These are phyloP conservation scores for Paratrimastix pyriformis DNA, from an alignment of 78 protist genomes.

Conservation along the genomic window DNA sequence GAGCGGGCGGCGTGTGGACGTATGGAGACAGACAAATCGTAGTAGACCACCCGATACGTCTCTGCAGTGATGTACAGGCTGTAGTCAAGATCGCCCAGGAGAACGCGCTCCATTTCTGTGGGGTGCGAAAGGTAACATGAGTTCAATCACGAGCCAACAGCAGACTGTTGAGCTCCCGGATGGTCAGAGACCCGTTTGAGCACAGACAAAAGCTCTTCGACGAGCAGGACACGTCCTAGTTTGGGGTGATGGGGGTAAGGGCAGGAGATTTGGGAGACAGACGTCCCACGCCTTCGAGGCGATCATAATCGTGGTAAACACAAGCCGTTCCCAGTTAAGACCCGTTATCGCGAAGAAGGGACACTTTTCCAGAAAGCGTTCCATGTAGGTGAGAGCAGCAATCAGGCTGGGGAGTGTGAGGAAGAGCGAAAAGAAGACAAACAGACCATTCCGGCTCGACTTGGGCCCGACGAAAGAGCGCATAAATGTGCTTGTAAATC, in stretches of 20 bases:
- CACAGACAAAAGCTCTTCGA: background rate
- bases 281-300: slow-evolving; percentile 16
- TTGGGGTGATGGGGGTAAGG: no score
- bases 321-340: slow-evolving; percentile 9
- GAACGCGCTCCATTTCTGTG: slow-evolving; percentile 9
- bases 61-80: slow-evolving; percentile 1
- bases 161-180: background rate
- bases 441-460: slow-evolving; percentile 10
- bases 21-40: no score
- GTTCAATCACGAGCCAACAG: no score
- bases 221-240: slow-evolving; percentile 16
- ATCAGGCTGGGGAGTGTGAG: no score
- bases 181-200: background rate
- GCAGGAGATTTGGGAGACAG: no score
- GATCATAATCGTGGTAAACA: background rate
- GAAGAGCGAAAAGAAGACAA: no score
- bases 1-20: no score
- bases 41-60: background rate
- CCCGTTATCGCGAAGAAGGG: background rate
- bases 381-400: background rate
- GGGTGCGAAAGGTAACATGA: no score
- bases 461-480: slow-evolving; percentile 17
- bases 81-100: background rate
- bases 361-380: background rate
- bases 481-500: background rate